Evolutionary conservation across 495 filamentous ascomycete genomes (phyloP).

Genomic region (Aspergillus hancockii): DNA sequence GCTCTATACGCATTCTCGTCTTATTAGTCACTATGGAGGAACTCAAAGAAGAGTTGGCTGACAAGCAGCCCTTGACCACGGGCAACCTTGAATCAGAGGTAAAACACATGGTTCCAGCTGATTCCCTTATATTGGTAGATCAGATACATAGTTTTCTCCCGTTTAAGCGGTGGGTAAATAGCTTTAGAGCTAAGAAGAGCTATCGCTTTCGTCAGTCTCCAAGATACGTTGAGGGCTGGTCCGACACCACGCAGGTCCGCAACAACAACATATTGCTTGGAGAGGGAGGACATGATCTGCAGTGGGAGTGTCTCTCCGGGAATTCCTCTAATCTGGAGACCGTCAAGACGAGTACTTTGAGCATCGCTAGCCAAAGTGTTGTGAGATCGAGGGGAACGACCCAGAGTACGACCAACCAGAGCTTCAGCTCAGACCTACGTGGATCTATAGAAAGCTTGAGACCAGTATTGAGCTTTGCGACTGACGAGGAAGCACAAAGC

Average conservation of each 20-base stretch:
- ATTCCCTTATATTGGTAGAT: conserved; percentile 10
- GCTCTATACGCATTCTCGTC: neutral
- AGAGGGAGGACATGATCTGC: conserved; percentile 37
- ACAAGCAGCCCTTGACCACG: conserved; percentile 3
- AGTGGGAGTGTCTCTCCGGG: conserved; percentile 58
- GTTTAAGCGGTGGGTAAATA: conserved; percentile 59
- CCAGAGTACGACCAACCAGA: conserved; percentile 51
- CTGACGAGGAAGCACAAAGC: conserved; percentile 70
- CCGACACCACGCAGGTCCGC: conserved; percentile 37
- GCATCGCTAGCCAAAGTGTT: conserved; percentile 67
- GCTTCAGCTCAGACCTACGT: conserved; percentile 55
- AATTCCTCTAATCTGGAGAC: conserved; percentile 77
- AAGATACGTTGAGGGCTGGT: conserved; percentile 45
- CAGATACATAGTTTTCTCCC: conserved; percentile 23
- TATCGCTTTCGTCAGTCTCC: conserved; percentile 27
- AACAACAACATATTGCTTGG: conserved; percentile 21
- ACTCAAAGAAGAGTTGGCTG: conserved; percentile 13
- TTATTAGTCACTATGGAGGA: conserved; percentile 13
- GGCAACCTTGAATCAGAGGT: conserved; percentile 4
- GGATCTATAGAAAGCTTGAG: conserved; percentile 68
- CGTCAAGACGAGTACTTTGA: conserved; percentile 75
- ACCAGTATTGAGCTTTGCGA: conserved; percentile 47
- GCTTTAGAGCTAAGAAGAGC: conserved; percentile 46
- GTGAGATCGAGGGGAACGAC: conserved; percentile 59
- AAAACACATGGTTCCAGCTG: conserved; percentile 1